Conservation (phyloP, 805 yeast genomes). For the Pichia ethanolica region DNA sequence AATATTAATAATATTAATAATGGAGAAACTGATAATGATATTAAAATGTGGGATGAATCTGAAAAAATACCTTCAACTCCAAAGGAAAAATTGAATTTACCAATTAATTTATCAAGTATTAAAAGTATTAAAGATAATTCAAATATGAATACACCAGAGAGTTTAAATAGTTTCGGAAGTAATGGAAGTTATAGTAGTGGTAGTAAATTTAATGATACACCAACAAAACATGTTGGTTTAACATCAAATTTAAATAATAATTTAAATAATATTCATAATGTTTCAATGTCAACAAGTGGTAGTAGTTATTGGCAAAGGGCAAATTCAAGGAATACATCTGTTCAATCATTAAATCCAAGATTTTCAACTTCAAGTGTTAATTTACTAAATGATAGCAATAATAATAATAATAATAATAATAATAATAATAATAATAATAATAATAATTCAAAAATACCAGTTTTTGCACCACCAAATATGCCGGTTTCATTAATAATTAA, state of each 20-base stretch:
- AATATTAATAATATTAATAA: slow-evolving; percentile 12
- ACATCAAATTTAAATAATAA: not conserved
- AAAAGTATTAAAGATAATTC: not conserved
- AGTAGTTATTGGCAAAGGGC: slow-evolving; percentile 20
- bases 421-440: not conserved
- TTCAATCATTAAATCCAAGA: slow-evolving; percentile 6
- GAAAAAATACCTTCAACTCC: slow-evolving; percentile 4
- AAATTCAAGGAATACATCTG: slow-evolving; percentile 12
- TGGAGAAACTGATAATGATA: slow-evolving; percentile 16
- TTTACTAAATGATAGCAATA: not conserved
- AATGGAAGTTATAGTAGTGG: not conserved
- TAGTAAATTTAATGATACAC: slow-evolving; percentile 1
- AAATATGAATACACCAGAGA: slow-evolving; percentile 6
- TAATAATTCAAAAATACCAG: slow-evolving; percentile 8
- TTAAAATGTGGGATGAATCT: slow-evolving; percentile 4
- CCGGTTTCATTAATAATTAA: slow-evolving; percentile 4
- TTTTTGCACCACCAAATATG: slow-evolving; percentile 12
- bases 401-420: not conserved
- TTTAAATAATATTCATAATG: slow-evolving; percentile 10
- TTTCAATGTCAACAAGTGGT: not conserved
- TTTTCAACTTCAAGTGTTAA: not conserved
- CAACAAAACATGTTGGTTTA: slow-evolving; percentile 1
- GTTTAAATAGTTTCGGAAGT: slow-evolving; percentile 4
- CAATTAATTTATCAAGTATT: slow-evolving; percentile 2
- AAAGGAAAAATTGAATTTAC: not conserved